Evolutionary conservation across 129 eudicot genomes (phyloP).

Genomic region (Silybum marianum): DNA sequence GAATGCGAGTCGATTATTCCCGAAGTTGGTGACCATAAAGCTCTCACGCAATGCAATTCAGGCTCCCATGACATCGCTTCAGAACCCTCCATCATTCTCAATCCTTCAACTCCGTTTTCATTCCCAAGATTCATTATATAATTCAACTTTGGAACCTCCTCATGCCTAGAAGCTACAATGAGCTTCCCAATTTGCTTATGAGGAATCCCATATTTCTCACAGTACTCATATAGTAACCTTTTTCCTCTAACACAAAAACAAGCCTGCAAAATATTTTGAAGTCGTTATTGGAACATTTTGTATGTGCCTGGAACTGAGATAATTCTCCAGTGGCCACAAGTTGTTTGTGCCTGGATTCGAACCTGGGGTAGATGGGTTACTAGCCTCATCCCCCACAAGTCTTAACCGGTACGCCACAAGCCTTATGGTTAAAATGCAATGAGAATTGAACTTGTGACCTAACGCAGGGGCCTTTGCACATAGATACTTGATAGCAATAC

Average conservation of each 20-base stretch:
- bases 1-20: slow-evolving; percentile 88
- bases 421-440: too few relatives aligned
- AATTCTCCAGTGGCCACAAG: too few relatives aligned
- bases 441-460: too few relatives aligned
- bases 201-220: slow-evolving; percentile 64
- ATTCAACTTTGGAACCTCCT: slow-evolving; percentile 69
- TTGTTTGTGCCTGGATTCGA: too few relatives aligned
- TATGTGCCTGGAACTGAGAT: too few relatives aligned
- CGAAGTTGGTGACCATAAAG: slow-evolving; percentile 74
- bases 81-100: slow-evolving; percentile 68
- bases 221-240: slow-evolving; percentile 68
- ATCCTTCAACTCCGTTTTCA: slow-evolving; percentile 79
- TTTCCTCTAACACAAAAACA: slow-evolving; percentile 80
- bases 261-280: slow-evolving; percentile 50
- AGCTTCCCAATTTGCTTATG: slow-evolving; percentile 89
- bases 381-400: too few relatives aligned
- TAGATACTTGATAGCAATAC: background rate
- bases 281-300: background rate
- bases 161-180: slow-evolving; percentile 73
- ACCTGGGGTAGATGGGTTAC: too few relatives aligned
- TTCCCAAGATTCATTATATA: slow-evolving; percentile 55
- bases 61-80: slow-evolving; percentile 80
- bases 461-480: too few relatives aligned
- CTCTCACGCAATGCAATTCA: slow-evolving; percentile 71
- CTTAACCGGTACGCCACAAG: too few relatives aligned